Base-by-base conservation (phyloP, 257 asterid genomes). In the Fraxinus pennsylvanica region DNA sequence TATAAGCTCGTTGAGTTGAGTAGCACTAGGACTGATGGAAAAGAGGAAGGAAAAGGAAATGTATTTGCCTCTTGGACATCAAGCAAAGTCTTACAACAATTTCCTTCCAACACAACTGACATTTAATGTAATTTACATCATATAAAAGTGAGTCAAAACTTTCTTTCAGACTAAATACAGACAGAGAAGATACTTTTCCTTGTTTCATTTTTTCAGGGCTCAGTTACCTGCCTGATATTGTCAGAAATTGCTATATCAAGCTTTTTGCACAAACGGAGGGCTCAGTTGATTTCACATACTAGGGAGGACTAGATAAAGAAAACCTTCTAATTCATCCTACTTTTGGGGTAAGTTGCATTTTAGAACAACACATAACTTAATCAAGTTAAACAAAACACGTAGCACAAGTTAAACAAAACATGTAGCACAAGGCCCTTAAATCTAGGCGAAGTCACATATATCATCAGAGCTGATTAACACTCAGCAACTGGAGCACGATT, bases 51-150 rank as follows among this genome's bases (percentile, higher is more conserved):
- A 9, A 9, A 59, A 59, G 67, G 29, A 59, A 21, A 59, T 22
- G 67, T 59, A 9, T 45, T 76, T 66, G 59, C 17, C 33, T 77
- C 30, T 17, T 57, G 52, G 54, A 70, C 9, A 38, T 66, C 79
- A 65, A 36, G 19, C 39, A 45, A 41, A 72, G 38, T 73, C 69
- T 74, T 41, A 47, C 65, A 74, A 67, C 59, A 73, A 47, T 65
- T 70, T 74, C 77, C 76, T 50, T 54, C 75, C n/a, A 30, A 68
- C 71, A 75, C 27, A 30, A 10, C 75, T 36, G 43, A 38, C 80
- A 75, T 72, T 71, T 75, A 72, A 54, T 45, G 36, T 74, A 69
- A 38, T 39, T 52, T 12, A 75, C 75, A 41, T 17, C 12, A 43
- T 36, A 61, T 27, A 66, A n/a, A 36, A 10, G 36, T 54, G 38